Base-by-base conservation (phyloP, 768 basidiomycete genomes). In the Tulasnella sp. region DNA sequence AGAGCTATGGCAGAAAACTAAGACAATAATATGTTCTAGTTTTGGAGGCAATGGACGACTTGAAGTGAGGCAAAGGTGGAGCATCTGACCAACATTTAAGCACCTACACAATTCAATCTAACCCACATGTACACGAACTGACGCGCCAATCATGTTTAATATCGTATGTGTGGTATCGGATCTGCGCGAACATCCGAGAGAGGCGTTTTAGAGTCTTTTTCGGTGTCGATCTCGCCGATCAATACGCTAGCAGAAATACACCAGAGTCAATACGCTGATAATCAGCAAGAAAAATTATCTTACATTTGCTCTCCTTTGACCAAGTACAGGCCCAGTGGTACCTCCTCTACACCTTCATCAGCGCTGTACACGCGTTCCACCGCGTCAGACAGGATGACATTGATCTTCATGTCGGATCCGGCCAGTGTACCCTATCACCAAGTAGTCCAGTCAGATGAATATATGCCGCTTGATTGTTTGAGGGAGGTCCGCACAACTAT, bases 301-400 rank as follows among this genome's bases (percentile, higher is more conserved):
- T 67, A 97, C 96, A 95, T 93, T 79, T 93, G 93, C 70, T 99
- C 96, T 2, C 96, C 96, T 67, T 97, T 93, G 69, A 99, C 92
- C 68, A 99, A 84, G 72, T 99, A 98, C 47, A 98, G 77, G 0
- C 96, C 96, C 24, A 98, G 77, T 0, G 91, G 88, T 9, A 93
- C 83, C 76, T 97, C 93, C 72, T 97, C 90, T 26, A 96, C 92
- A 42, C 88, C 87, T 67, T 89, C 88, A 15, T 99, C 96, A 55
- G 80, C 73, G 68, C 86, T 88, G 71, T 88, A 98, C 32, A 97
- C 84, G 66, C 95, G 84, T 70, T 99, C 96, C 68, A 86, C 90
- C 60, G 85, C 88, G 69, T 94, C 89, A 13, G 94, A 86, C 59
- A 99, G 82, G 65, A 99, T 92, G 67, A 98, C 82, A 71, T 98